phyloP scores from a whole-genome alignment of 2,329 filamentous ascomycete species.

The Fusarium succisae region DNA sequence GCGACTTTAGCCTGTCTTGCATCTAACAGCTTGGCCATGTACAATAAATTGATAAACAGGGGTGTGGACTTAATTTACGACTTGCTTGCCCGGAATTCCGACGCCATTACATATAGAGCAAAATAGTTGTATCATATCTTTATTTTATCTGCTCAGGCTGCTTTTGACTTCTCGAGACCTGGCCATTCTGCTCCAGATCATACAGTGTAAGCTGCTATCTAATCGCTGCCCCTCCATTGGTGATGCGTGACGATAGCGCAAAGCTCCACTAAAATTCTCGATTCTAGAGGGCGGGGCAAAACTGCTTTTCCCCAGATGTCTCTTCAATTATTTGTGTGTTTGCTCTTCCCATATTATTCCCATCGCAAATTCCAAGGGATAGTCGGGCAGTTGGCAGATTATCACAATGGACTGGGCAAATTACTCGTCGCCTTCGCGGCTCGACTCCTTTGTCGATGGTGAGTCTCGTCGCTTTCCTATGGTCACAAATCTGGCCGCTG shows the following conservation, averaged over 20 bases:
- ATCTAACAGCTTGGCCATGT: neutral
- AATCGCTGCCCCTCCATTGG: constrained; percentile 41
- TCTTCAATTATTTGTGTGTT: constrained; percentile 20
- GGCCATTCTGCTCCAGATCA: neutral
- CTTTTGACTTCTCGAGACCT: too few relatives aligned
- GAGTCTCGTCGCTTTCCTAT: neutral
- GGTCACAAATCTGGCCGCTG: constrained; percentile 11
- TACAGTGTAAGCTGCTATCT: constrained; percentile 21
- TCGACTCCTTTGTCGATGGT: constrained; percentile 41
- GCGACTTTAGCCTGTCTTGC: neutral
- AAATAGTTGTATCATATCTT: neutral
- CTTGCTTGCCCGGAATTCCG: neutral
- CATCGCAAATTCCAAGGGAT: neutral
- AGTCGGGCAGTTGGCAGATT: constrained; percentile 17
- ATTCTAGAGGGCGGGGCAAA: constrained; percentile 37
- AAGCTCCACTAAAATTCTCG: constrained; percentile 34
- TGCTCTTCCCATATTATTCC: constrained; percentile 9
- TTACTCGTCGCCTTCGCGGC: constrained; percentile 37
- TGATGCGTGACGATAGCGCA: constrained; percentile 31
- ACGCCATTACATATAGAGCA: neutral
- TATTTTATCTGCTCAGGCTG: neutral
- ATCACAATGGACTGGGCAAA: constrained; percentile 41
- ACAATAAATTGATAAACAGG: neutral
- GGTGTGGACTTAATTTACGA: too few relatives aligned
- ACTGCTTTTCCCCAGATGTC: constrained; percentile 28